Base-by-base conservation (phyloP, 1,139 yeast genomes). In the Zygosaccharomyces pseudobailii region DNA sequence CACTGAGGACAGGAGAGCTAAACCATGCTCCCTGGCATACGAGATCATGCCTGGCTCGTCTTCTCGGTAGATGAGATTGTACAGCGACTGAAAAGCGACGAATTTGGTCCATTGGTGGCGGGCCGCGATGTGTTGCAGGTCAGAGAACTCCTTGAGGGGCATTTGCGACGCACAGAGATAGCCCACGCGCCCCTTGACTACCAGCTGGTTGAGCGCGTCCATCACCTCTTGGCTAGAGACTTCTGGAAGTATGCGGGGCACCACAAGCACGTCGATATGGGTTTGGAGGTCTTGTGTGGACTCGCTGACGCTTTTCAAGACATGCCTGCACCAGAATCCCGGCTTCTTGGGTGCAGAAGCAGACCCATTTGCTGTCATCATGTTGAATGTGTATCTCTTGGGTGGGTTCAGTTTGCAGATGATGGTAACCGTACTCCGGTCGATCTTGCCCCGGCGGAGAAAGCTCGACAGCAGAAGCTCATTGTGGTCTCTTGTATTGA, bases 31-130 rank as follows among this genome's bases (percentile, higher is more conserved):
- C 28, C 56, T 49, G 21, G 60, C 56, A 58, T 69, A 78, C 19
- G 75, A 76, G 51, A 71, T 75, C 74, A 76, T 59, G 57, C 77
- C 78, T 45, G 72, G 58, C 57, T 77, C 79, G 50, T 78, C 81
- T 57, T 76, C 80, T 33, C 82, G 67, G 54, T 74, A 66, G 7
- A 77, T 46, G 54, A 78, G 65, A 55, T 75, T 76, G 62, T 75
- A 76, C 61, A 66, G 73, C 49, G 74, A 45, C 62, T 78, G 82
- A 75, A 74, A 73, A 38, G 74, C 67, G 44, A 75, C 67, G 50
- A 77, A 78, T 55, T 75, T 75, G 51, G 64, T 66, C 75, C 76
- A 75, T 5, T 70, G 71, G 54, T 70, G 50, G 46, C 65, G 65
- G 37, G 75, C 78, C 6, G 80, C 80, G 46, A 69, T 63, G 43